Base-by-base conservation (phyloP, 129 eudicot genomes). In the Artemisia argyi region DNA sequence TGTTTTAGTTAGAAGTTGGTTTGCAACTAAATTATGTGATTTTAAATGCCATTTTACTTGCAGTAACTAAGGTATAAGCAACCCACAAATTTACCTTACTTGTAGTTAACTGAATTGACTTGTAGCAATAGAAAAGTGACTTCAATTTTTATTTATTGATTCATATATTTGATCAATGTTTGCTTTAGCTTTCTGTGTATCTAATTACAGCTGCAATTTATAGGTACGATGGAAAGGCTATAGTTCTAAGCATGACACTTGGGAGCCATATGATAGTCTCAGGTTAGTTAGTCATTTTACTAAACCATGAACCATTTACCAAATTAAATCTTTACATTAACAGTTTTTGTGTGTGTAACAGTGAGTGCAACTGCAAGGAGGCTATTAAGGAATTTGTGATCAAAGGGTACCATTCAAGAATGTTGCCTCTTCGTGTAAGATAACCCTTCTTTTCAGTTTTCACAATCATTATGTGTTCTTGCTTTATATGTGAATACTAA, bases 181-280 rank as follows among this genome's bases (percentile, higher is more conserved):
- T 26, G 30, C 61, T 54, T 64, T 65, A 1, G 44, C 18, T 65
- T 56, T 56, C 12, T 12, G 7, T 52, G 2, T 16, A 28, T 17
- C n/a, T 20, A 35, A 10, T n/a, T 1, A 6, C 12, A 28, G 2
- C 49, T 58, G 48, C 16, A n/a, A 65, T 48, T 54, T 69, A 44
- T 74, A 91, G 97, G 85, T 91, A 16, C 83, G 90, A 11, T 91
- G 97, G 97, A 86, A 78, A 78, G 97, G 97, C 1, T 91, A 84
- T 84, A 90, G 88, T 49, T 81, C 86, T 30, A 78, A 72, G 32
- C 80, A 86, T 1, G 96, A 91, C 78, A 91, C 97, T 14, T 91
- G 96, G 97, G 96, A 91, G 73, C 97, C 96, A 4, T 30, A 75
- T 2, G 85, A 88, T 52, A 88, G 88, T 14, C 74, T 91, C 65